Evolutionary conservation across 2,329 filamentous ascomycete genomes (phyloP).

Genomic region (Aspergillus pseudotamarii): DNA sequence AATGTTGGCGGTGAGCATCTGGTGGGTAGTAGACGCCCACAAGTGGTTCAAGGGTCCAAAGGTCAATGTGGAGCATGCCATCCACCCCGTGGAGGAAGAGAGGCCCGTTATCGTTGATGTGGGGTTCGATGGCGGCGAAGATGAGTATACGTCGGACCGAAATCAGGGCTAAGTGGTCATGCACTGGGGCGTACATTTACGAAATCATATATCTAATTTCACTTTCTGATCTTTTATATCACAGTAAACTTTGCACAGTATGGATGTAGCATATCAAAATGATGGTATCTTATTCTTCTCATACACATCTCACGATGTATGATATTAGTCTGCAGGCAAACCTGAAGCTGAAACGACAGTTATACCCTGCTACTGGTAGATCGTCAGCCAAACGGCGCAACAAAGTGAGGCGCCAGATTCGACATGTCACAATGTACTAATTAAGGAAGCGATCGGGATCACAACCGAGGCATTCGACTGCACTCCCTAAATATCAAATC

Average conservation of each 20-base stretch:
- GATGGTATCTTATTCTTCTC: neutral
- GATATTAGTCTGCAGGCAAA: neutral
- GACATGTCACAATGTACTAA: neutral
- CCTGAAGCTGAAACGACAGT: neutral
- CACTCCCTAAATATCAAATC: neutral
- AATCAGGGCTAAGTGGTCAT: neutral
- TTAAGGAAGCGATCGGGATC: neutral
- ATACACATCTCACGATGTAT: neutral
- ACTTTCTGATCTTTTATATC: neutral
- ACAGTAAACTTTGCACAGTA: neutral
- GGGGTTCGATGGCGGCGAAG: conserved; percentile 19
- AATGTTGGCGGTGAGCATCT: conserved; percentile 61
- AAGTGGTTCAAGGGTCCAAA: conserved; percentile 74
- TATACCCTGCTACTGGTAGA: neutral
- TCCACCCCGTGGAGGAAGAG: conserved; percentile 30
- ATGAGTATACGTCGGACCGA: conserved; percentile 4
- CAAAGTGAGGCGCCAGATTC: neutral
- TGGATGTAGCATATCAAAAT: neutral
- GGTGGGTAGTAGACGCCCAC: conserved; percentile 65
- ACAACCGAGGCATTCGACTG: neutral
- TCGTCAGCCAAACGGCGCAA: neutral
- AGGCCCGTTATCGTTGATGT: conserved; percentile 26
- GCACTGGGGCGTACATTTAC: neutral
- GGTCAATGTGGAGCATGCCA: conserved; percentile 63
- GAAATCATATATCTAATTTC: neutral